Evolutionary conservation across 352 stramenopile species (phyloP).

Genomic region (Globisporangium cystogenes): DNA sequence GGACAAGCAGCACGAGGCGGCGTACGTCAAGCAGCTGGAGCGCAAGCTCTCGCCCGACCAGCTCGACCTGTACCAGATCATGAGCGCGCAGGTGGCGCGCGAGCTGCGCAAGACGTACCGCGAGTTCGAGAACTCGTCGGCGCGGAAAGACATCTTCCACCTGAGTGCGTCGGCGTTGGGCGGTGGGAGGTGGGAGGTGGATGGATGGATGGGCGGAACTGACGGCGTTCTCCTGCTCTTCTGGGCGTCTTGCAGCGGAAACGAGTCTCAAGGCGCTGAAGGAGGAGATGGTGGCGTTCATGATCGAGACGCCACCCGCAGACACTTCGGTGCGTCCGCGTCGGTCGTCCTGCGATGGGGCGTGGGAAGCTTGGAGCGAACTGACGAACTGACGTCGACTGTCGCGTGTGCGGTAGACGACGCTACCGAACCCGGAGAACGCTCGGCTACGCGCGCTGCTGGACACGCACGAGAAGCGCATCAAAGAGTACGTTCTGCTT

Average conservation of each 20-base stretch:
- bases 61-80: conserved; percentile 49
- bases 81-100: conserved; percentile 49
- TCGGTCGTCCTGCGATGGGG: too few species aligned
- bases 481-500: conserved; percentile 21
- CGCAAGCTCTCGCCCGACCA: conserved; percentile 41
- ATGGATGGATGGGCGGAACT: not conserved
- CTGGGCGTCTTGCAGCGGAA: conserved; percentile 23
- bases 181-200: not conserved
- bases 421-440: conserved; percentile 60
- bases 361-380: too few species aligned
- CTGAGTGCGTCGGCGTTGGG: conserved; percentile 30
- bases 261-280: conserved; percentile 63
- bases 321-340: conserved; percentile 32
- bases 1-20: conserved; percentile 25
- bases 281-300: conserved; percentile 52
- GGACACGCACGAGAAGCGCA: conserved; percentile 36
- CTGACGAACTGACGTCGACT: not conserved
- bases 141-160: conserved; percentile 54
- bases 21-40: conserved; percentile 11
- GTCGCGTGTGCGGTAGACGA: conserved; percentile 18
- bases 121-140: conserved; percentile 55
- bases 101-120: conserved; percentile 64
- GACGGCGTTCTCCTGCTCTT: not conserved
- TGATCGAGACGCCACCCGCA: conserved; percentile 38
- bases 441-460: conserved; percentile 42